Percentiles rank a stretch among this genome's conserved stretches.
These are phyloP conservation scores for Penicillium bovifimosum DNA, from an alignment of 495 filamentous ascomycete genomes.

Conservation along the genomic window DNA sequence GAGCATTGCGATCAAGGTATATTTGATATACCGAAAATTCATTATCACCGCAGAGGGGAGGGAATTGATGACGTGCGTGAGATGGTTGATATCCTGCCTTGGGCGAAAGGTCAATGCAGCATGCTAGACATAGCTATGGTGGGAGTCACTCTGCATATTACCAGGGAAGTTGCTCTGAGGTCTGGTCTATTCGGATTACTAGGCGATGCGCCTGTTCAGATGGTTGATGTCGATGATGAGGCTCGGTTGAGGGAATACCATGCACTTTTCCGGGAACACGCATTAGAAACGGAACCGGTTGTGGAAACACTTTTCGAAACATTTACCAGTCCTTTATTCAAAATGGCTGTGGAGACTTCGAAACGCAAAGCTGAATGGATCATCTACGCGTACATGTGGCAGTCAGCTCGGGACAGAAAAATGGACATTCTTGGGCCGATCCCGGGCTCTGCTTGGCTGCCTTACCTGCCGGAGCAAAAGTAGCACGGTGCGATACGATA, in stretches of 20 bases:
- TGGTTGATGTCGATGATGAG: neutral
- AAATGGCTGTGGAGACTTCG: neutral
- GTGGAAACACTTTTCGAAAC: neutral
- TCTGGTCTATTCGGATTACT: neutral
- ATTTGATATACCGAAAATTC: neutral
- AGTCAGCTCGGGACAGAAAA: neutral
- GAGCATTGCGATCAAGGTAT: neutral
- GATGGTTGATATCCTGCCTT: neutral
- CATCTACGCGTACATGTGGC: neutral
- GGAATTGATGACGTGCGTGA: neutral
- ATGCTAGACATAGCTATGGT: neutral
- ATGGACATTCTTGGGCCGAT: neutral
- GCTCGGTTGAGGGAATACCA: neutral
- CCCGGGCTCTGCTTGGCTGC: neutral
- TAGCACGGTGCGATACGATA: too few relatives aligned
- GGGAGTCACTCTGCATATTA: neutral
- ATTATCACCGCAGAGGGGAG: neutral
- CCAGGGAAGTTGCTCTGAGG: neutral
- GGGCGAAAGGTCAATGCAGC: neutral
- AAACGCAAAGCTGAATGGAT: constrained; percentile 1
- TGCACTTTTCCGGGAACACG: neutral
- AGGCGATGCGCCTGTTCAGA: neutral
- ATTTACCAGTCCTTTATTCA: neutral
- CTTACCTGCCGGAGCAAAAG: neutral
- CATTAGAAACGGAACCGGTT: neutral